A percentile compares a stretch with the other conserved stretches of the same genome.
phyloP scores from a whole-genome alignment of 116 monocot species.

The Papilionanthe hybrid region DNA sequence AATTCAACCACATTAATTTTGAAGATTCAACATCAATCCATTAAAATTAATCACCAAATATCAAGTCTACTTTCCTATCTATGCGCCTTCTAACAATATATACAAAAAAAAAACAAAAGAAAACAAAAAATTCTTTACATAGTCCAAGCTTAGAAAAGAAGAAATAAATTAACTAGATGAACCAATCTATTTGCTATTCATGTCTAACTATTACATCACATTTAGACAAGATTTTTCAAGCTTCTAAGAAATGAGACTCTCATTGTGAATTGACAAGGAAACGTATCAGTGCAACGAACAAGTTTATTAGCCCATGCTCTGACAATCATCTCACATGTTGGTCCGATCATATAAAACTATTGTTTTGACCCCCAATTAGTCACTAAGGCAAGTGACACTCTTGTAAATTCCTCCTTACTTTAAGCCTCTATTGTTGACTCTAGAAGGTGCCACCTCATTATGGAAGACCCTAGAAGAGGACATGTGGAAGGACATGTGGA shows the following conservation, averaged over 20 bases:
- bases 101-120: no score
- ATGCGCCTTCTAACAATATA: not conserved
- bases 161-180: not conserved
- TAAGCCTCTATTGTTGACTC: no score
- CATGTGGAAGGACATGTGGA: no score
- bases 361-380: no score
- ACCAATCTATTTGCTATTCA: no score
- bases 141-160: not conserved
- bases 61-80: not conserved
- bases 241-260: slow-evolving; percentile 72
- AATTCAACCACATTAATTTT: not conserved
- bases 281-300: slow-evolving; percentile 69
- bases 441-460: no score
- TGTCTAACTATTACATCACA: not conserved
- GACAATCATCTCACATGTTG: slow-evolving; percentile 41
- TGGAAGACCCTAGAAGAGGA: no score
- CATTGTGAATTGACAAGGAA: slow-evolving; percentile 69
- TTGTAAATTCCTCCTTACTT: no score
- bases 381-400: no score
- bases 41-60: not conserved
- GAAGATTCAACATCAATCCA: not conserved
- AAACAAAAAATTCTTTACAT: no score
- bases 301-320: slow-evolving; percentile 94
- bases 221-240: slow-evolving; percentile 18
- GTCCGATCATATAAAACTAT: slow-evolving; percentile 77